These are phyloP conservation scores for Cucurbita moschata DNA, from an alignment of 306 rosid genomes.

Conservation along the genomic window DNA sequence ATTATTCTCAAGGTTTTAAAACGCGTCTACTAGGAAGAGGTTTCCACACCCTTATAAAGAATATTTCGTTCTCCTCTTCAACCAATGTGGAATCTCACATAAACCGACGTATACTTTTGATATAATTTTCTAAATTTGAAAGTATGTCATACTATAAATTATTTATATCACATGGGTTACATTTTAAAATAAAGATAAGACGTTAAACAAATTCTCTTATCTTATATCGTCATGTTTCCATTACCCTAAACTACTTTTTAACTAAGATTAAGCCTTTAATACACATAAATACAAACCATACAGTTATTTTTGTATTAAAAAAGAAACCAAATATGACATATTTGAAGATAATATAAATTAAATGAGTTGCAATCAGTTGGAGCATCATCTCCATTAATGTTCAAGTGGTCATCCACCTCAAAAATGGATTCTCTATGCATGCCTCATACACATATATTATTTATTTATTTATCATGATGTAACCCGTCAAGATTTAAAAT, in stretches of 20 bases:
- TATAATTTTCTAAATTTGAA: too few species aligned
- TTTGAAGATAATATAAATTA: not conserved
- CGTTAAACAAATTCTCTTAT: not conserved
- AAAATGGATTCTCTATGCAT: not conserved
- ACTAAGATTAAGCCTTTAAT: not conserved
- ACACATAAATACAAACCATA: not conserved
- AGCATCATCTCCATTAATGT: slow-evolving; percentile 7
- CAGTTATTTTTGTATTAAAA: not conserved
- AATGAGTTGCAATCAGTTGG: slow-evolving; percentile 3
- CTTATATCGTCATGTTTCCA: slow-evolving; percentile 2
- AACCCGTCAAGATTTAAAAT: not conserved
- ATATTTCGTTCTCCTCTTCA: too few species aligned
- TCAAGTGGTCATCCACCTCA: slow-evolving; percentile 11
- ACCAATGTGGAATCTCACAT: too few species aligned
- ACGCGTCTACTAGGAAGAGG: too few species aligned
- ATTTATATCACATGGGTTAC: not conserved
- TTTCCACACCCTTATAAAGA: too few species aligned
- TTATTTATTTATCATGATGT: not conserved
- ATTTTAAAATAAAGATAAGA: not conserved
- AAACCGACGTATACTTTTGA: too few species aligned
- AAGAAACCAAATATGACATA: slow-evolving; percentile 4
- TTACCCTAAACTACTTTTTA: not conserved
- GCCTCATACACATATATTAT: not conserved
- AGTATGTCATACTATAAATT: not conserved
- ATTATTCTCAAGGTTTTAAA: too few species aligned